These are phyloP conservation scores for Fusarium luffae DNA, from an alignment of 2,329 filamentous ascomycete species.

Conservation along the genomic window DNA sequence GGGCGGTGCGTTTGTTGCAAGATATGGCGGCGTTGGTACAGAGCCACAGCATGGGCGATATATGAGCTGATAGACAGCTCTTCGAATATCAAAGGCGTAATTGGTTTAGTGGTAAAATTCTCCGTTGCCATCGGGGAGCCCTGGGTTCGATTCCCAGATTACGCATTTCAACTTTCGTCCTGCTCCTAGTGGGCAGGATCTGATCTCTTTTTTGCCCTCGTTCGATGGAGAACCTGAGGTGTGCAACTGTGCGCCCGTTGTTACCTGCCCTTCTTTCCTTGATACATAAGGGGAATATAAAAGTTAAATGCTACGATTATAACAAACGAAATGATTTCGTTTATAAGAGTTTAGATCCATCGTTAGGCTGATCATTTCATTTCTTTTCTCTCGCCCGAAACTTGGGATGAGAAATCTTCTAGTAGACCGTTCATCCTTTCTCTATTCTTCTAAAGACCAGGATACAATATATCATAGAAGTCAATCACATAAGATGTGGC, in stretches of 20 bases:
- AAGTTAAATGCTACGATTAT: neutral
- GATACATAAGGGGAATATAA: neutral
- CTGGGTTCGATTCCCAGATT: slow-evolving; percentile 33
- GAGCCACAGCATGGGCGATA: accelerated
- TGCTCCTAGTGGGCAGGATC: neutral
- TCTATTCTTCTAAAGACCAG: neutral
- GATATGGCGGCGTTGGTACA: neutral
- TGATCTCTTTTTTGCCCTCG: neutral
- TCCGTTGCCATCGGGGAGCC: slow-evolving; percentile 34
- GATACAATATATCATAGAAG: neutral
- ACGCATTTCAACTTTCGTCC: neutral
- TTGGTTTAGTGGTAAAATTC: slow-evolving; percentile 33
- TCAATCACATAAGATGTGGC: neutral
- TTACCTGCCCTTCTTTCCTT: neutral
- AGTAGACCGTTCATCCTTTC: neutral
- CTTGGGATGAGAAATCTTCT: neutral
- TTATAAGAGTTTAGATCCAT: neutral
- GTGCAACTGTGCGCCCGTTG: neutral
- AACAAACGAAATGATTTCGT: neutral
- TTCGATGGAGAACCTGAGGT: neutral
- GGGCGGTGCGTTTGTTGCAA: neutral
- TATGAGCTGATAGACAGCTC: accelerated
- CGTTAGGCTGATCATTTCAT: neutral
- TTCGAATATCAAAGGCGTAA: neutral
- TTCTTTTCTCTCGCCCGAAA: neutral